These are phyloP conservation scores for Lyophyllum atratum DNA, from an alignment of 768 basidiomycete species.

Conservation along the genomic window DNA sequence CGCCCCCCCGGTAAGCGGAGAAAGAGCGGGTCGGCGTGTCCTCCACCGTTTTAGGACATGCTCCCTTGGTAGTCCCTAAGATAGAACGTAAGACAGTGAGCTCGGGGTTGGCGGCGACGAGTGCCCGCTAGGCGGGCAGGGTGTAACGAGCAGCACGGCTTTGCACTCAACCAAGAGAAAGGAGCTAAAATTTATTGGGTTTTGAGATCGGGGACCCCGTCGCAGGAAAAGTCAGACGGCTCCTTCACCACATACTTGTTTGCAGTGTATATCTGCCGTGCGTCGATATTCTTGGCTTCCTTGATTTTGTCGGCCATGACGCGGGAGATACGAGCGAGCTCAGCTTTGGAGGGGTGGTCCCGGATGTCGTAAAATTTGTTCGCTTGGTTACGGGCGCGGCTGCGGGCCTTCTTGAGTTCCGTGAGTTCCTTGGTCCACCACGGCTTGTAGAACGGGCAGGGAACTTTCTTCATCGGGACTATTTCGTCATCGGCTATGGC, in stretches of 20 bases:
- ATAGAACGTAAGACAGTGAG: background rate
- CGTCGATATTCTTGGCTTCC: background rate
- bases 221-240: background rate
- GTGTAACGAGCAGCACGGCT: background rate
- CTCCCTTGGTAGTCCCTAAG: background rate
- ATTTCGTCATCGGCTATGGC: background rate
- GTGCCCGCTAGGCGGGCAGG: background rate
- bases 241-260: background rate
- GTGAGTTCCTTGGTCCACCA: background rate
- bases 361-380: background rate
- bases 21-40: background rate
- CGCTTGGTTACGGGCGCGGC: background rate
- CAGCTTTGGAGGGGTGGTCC: background rate
- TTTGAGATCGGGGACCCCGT: background rate
- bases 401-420: background rate
- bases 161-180: background rate
- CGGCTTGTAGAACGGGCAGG: background rate
- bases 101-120: background rate
- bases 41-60: conserved; percentile 1
- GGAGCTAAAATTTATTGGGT: background rate
- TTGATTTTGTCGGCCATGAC: background rate
- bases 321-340: background rate
- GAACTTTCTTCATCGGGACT: background rate
- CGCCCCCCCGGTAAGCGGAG: no score
- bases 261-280: background rate